Conservation (phyloP, 768 basidiomycete species). For the Tricholoma sp. region DNA sequence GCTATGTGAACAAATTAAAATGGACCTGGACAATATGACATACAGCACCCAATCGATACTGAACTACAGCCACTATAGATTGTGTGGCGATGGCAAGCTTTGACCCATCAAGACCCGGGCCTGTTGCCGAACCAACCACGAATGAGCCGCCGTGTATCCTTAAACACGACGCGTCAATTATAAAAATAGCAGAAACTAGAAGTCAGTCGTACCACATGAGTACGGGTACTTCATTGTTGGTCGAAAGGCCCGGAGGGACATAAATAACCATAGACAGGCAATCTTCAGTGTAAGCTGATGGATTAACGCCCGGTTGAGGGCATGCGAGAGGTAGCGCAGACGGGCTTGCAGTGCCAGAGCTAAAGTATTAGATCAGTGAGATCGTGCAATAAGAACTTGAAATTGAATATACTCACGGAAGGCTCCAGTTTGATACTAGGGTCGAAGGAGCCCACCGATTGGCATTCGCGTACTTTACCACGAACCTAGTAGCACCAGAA, state of each 20-base stretch:
- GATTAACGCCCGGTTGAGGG: slow-evolving; percentile 53
- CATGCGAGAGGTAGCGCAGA: slow-evolving; percentile 64
- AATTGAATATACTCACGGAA: slow-evolving; percentile 46
- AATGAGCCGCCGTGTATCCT: slow-evolving; percentile 91
- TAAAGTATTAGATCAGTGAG: slow-evolving; percentile 17
- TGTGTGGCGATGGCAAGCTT: slow-evolving; percentile 63
- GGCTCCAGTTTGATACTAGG: slow-evolving; percentile 48
- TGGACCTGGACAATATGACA: slow-evolving; percentile 19
- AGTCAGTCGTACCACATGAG: slow-evolving; percentile 50
- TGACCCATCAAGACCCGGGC: slow-evolving; percentile 72
- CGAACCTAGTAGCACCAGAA: slow-evolving; percentile 49
- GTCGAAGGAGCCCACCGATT: slow-evolving; percentile 56
- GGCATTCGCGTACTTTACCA: slow-evolving; percentile 64
- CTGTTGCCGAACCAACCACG: slow-evolving; percentile 62
- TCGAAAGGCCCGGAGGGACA: slow-evolving; percentile 42
- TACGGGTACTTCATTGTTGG: slow-evolving; percentile 38
- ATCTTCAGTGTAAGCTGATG: slow-evolving; percentile 62
- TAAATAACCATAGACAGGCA: slow-evolving; percentile 80
- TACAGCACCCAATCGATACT: slow-evolving; percentile 80
- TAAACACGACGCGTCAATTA: background rate
- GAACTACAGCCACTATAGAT: slow-evolving; percentile 76
- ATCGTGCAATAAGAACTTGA: background rate
- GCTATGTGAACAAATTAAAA: background rate
- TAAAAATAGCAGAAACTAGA: background rate
- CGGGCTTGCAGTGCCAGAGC: slow-evolving; percentile 46